A percentile compares a stretch with the other conserved stretches of the same genome.
These are phyloP conservation scores for Kurtzmaniella natalensis DNA, from an alignment of 1,139 yeast genomes.

Conservation along the genomic window DNA sequence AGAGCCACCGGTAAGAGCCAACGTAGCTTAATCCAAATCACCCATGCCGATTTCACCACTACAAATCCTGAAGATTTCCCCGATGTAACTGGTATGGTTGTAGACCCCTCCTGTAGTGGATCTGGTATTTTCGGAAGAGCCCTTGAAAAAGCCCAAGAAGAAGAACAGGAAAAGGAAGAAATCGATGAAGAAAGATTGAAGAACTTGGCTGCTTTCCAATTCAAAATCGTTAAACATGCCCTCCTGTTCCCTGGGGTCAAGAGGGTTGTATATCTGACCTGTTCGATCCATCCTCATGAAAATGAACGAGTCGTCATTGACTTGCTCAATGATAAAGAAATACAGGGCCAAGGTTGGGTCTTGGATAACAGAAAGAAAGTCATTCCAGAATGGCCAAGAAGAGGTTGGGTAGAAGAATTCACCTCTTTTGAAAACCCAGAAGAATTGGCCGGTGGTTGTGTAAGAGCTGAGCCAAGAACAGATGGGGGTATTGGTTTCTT, in stretches of 20 bases:
- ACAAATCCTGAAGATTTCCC: slow-evolving; percentile 57
- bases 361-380: slow-evolving; percentile 61
- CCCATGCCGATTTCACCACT: slow-evolving; percentile 79
- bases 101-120: slow-evolving; percentile 98
- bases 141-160: slow-evolving; percentile 43
- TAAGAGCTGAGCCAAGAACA: slow-evolving; percentile 75
- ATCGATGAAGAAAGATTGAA: slow-evolving; percentile 56
- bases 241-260: slow-evolving; percentile 70
- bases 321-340: slow-evolving; percentile 58
- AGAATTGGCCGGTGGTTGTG: slow-evolving; percentile 75
- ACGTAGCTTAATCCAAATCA: slow-evolving; percentile 53
- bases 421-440: slow-evolving; percentile 42
- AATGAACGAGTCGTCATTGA: slow-evolving; percentile 88
- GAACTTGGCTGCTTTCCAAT: slow-evolving; percentile 81
- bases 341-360: slow-evolving; percentile 68
- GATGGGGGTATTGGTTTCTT: slow-evolving; percentile 98
- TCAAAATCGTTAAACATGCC: slow-evolving; percentile 83
- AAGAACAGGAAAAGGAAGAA: slow-evolving; percentile 34
- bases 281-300: slow-evolving; percentile 90
- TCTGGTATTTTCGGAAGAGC: slow-evolving; percentile 94
- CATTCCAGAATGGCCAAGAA: slow-evolving; percentile 76
- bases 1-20: slow-evolving; percentile 62
- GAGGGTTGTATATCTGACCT: slow-evolving; percentile 89
- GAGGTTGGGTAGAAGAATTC: slow-evolving; percentile 75
- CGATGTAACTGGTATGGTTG: slow-evolving; percentile 73